A percentile compares a stretch with the other conserved stretches of the same genome.
phyloP scores from a whole-genome alignment of 148 eudicot species.

The Simmondsia chinensis region DNA sequence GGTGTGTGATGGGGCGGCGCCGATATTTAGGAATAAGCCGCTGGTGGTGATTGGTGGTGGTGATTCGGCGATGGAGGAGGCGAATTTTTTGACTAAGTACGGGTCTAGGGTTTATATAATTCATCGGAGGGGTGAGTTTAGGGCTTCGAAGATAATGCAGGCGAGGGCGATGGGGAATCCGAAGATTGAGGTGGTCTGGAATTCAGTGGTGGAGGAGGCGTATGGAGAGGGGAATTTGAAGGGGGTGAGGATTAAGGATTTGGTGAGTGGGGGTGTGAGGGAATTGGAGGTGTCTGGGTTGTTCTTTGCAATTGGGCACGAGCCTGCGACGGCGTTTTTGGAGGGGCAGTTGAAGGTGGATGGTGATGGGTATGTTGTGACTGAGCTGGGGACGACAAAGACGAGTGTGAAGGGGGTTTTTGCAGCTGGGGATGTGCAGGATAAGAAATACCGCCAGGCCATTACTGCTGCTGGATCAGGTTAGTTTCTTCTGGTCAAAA shows the following conservation, averaged over 20 bases:
- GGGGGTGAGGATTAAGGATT: conserved; percentile 72
- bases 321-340: conserved; percentile 81
- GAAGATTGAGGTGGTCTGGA: conserved; percentile 83
- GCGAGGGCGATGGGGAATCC: conserved; percentile 48
- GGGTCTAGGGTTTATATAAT: conserved; percentile 69
- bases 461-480: conserved; percentile 92
- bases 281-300: conserved; percentile 61
- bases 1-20: conserved; percentile 39
- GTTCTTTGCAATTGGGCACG: conserved; percentile 90
- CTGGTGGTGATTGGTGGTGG: conserved; percentile 39
- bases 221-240: conserved; percentile 47
- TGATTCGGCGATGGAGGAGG: conserved; percentile 47
- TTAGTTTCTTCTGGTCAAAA: conserved; percentile 29
- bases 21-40: conserved; percentile 30
- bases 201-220: conserved; percentile 68
- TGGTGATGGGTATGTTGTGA: conserved; percentile 65
- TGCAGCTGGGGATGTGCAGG: conserved; percentile 96
- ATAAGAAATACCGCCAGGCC: conserved; percentile 92
- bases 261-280: conserved; percentile 45
- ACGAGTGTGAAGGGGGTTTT: conserved; percentile 79
- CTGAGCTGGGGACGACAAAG: conserved; percentile 54
- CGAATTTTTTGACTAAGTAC: conserved; percentile 30
- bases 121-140: conserved; percentile 58
- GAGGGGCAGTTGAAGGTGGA: conserved; percentile 71
- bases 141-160: conserved; percentile 95